Conservation (phyloP, 805 yeast species). For the Zygosaccharomyces pseudorouxii region DNA sequence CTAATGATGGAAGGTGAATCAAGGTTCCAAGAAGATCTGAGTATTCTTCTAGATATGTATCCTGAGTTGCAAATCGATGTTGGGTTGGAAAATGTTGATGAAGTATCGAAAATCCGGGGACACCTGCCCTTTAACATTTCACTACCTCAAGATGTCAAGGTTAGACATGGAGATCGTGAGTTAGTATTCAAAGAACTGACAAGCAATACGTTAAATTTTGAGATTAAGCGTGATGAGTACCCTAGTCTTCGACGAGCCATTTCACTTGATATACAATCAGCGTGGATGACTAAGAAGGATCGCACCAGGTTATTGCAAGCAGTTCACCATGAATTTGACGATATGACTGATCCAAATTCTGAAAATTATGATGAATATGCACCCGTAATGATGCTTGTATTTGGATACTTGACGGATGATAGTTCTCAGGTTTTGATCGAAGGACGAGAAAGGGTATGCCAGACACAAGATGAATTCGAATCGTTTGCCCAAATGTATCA, state of each 20-base stretch:
- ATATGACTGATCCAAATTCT: conserved; percentile 16
- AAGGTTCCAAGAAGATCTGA: conserved; percentile 21
- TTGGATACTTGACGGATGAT: conserved; percentile 39
- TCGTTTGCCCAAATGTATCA: conserved; percentile 25
- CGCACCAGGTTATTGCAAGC: conserved; percentile 15
- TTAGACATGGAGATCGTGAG: conserved; percentile 10
- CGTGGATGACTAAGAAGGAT: conserved; percentile 31
- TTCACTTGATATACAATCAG: conserved; percentile 24
- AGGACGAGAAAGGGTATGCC: conserved; percentile 7
- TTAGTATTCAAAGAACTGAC: conserved; percentile 14
- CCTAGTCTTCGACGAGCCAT: conserved; percentile 20
- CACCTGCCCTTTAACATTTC: conserved; percentile 17
- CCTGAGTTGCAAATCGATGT: conserved; percentile 24
- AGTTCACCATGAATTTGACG: conserved; percentile 36
- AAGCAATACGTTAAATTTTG: conserved; percentile 16
- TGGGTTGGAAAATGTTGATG: background rate
- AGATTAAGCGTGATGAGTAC: conserved; percentile 14
- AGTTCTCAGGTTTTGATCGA: conserved; percentile 15
- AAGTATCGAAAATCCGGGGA: conserved; percentile 11
- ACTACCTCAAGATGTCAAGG: conserved; percentile 11
- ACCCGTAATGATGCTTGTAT: conserved; percentile 40
- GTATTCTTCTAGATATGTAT: conserved; percentile 29
- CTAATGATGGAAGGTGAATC: conserved; percentile 5
- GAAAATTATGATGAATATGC: conserved; percentile 22
- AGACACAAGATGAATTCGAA: conserved; percentile 15